Base-by-base conservation (phyloP, 768 basidiomycete genomes). In the Chalciporus pseudorubinellus region DNA sequence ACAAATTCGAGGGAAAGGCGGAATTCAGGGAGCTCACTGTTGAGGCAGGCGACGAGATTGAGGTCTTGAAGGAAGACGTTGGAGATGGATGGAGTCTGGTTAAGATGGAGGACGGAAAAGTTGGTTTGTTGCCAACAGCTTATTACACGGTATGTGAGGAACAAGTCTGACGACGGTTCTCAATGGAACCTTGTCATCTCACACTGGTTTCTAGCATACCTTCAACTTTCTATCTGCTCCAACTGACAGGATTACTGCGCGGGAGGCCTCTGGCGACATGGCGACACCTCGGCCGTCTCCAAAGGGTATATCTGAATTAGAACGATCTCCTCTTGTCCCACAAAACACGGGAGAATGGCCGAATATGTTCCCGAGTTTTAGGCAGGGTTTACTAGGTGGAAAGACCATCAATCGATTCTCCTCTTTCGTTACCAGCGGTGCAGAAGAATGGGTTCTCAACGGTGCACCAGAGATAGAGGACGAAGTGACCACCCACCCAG, bases 371-470 rank as follows among this genome's bases (percentile, higher is more conserved):
- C 86, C 87, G 2, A 87, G 80, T 65, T 86, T 89, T 59, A 74
- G 83, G 9, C 80, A 81, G 48, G 85, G 82, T 56, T 74, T 92
- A 0, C 78, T 92, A 1, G 83, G 87, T 26, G 88, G 89, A 10
- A 90, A 85, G 68, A 82, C 81, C 40, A 68, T 92, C 48, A 91
- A 92, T 65, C 78, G 89, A n/a, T 92, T 92, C 70, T 90, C 89
- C 1, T 85, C 78, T 50, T 92, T 92, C 65, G 89, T 92, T 13
- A 89, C 87, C 7, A 89, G 85, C 51, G 90, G 90, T 31, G 90
- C 90, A 10, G 90, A 92, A 65, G 84, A 85, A 46, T 92, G 84
- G 72, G 78, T 92, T 8, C 77, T 92, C n/a, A 80, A 85, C 44
- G 90, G 90, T 4, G 73, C 70, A 22, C 66, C 59, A 9, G 36